Conservation (phyloP, 2,329 filamentous ascomycete genomes). For the Penicillium aurantiogriseum region DNA sequence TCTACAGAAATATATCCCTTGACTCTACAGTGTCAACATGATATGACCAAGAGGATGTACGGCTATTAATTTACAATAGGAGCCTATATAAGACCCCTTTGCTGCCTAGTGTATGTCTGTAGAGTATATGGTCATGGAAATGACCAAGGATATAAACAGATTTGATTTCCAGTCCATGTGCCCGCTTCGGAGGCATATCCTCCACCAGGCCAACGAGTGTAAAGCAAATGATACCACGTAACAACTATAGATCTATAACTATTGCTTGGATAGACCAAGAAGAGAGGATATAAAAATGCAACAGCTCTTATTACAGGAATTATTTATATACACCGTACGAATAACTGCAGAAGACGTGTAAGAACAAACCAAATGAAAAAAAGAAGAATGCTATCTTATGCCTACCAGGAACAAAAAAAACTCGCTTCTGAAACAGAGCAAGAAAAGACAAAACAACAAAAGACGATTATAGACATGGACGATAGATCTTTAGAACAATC, state of each 20-base stretch:
- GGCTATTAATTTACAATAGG: not conserved
- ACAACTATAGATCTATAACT: not conserved
- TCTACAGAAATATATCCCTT: not conserved
- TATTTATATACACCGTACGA: slow-evolving; percentile 18
- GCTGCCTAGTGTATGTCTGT: not conserved
- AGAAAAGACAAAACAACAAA: slow-evolving; percentile 14
- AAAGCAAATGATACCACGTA: not conserved
- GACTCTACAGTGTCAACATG: not conserved
- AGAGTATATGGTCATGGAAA: not conserved
- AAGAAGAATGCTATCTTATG: slow-evolving; percentile 27
- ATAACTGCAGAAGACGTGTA: slow-evolving; percentile 5
- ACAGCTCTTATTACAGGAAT: slow-evolving; percentile 9
- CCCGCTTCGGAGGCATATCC: not conserved
- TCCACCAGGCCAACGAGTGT: not conserved
- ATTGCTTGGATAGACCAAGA: not conserved
- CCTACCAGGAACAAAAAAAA: slow-evolving; percentile 22
- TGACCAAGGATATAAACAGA: not conserved
- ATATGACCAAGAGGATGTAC: not conserved
- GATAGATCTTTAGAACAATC: slow-evolving; percentile 25
- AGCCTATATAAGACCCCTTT: not conserved
- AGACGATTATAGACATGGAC: slow-evolving; percentile 29
- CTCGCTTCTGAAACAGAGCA: slow-evolving; percentile 29
- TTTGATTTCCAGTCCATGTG: not conserved
- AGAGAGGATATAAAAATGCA: not conserved
- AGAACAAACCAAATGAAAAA: slow-evolving; percentile 10